Evolutionary conservation across 257 asterid genomes (phyloP), one percentile per base, ranked within the genome.

Genomic region (Solanum bukasovii): DNA sequence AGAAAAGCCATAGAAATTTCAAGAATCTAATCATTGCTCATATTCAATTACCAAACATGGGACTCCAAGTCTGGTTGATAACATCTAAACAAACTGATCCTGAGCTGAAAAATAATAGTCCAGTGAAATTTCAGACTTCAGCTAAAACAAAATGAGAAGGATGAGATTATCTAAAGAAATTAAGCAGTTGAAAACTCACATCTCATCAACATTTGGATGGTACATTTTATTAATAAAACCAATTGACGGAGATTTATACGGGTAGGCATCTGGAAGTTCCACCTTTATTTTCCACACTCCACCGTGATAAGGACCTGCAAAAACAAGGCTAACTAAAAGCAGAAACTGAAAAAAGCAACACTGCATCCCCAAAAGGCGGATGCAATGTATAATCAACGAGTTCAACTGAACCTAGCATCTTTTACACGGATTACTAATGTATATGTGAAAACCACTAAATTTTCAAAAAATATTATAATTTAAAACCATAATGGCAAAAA

Each of bases 151-250:
- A 59, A 77, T 10, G 37, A 65, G 20, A 13, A 27, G 23, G 25
- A 9, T 34, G 70, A 86, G 20, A 38, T 65, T 9, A 79, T 31
- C 65, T 18, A 42, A 40, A 87, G 88, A 67, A 73, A 13, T 20
- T 79, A 5, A 71, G 85, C 46, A 42, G 37, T 35, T 33, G 3
- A 67, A 16, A 44, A 92, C 98, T 90, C 90, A 95, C 99, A 91
- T 94, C 93, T 97, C 99, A 89, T 97, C 99, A 86, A 97, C 98
- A 91, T 97, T 97, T 56, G 99, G 99, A 91, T 97, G 99, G 91
- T 93, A 97, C 46, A 97, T 93, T 93, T 94, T 96, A 93, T 97
- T 97, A 40, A 94, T 91, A 85, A 96, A 97, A 72, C 99, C 98
- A 88, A 97, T 94, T 7, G 99, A 96, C 27, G 99, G 98, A 89